phyloP scores from a whole-genome alignment of 495 filamentous ascomycete genomes.

The Penicillium coprophilum region DNA sequence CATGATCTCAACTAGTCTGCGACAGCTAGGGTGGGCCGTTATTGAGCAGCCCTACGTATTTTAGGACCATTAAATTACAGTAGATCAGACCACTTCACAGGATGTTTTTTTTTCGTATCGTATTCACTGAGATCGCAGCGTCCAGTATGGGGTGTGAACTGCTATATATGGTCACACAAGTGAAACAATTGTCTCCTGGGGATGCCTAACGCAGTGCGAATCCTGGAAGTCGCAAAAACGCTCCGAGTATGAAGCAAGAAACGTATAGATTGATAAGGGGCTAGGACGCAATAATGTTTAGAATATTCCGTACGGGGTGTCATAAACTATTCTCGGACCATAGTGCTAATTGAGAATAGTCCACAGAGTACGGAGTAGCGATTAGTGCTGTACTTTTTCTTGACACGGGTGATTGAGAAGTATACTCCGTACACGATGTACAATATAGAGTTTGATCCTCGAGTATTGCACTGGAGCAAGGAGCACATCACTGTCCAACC shows the following conservation, averaged over 20 bases:
- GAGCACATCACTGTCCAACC: not conserved
- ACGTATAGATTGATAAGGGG: not conserved
- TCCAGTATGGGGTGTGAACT: not conserved
- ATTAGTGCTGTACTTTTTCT: not conserved
- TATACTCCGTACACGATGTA: not conserved
- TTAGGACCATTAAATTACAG: slow-evolving; percentile 19
- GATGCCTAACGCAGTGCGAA: not conserved
- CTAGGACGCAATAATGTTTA: not conserved
- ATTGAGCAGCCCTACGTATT: slow-evolving; percentile 18
- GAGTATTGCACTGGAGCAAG: not conserved
- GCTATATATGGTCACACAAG: not conserved
- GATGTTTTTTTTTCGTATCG: slow-evolving; percentile 12
- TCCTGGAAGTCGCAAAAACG: not conserved
- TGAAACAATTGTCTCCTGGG: not conserved
- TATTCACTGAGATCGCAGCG: not conserved
- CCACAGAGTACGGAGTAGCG: too few relatives aligned
- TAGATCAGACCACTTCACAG: slow-evolving; percentile 15
- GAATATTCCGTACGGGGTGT: too few relatives aligned
- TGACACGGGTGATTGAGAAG: not conserved
- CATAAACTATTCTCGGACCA: not conserved
- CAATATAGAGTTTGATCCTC: not conserved
- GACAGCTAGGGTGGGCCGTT: slow-evolving; percentile 14
- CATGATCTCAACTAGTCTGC: not conserved
- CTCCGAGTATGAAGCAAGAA: not conserved
- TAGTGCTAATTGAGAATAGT: not conserved